phyloP scores from a whole-genome alignment of 768 basidiomycete species.

The Agrocybe pediades region DNA sequence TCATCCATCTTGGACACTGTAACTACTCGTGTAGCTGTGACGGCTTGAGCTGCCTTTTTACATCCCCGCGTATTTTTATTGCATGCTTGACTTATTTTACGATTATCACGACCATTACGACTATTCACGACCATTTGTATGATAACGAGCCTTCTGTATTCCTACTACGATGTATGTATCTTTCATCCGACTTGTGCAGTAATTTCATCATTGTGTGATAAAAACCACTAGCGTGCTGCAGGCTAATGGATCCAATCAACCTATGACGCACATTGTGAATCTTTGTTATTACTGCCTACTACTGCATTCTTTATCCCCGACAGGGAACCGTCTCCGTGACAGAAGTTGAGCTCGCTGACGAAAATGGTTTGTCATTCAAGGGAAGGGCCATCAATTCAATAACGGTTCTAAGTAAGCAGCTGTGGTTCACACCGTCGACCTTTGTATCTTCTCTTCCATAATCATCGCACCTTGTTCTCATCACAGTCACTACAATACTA shows the following conservation, averaged over 20 bases:
- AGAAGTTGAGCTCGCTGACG: too few species aligned
- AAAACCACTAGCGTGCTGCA: too few species aligned
- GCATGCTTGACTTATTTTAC: neutral
- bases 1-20: slow-evolving; percentile 9
- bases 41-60: neutral
- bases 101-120: slow-evolving; percentile 1
- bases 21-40: neutral
- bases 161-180: too few species aligned
- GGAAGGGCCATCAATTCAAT: neutral
- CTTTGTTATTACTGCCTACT: too few species aligned
- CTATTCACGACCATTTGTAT: neutral
- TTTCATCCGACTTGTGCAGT: too few species aligned
- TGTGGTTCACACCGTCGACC: neutral
- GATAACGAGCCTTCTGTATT: too few species aligned
- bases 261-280: too few species aligned
- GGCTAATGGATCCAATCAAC: too few species aligned
- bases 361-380: neutral
- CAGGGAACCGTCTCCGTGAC: too few species aligned
- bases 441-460: neutral
- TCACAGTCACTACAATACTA: neutral
- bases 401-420: neutral
- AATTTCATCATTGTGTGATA: too few species aligned
- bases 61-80: too few species aligned
- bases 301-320: too few species aligned
- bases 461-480: neutral